Evolutionary conservation across 176 grass and related monocot genomes (phyloP), one percentile per base, ranked within the genome.

Genomic region (Eleusine coracana): DNA sequence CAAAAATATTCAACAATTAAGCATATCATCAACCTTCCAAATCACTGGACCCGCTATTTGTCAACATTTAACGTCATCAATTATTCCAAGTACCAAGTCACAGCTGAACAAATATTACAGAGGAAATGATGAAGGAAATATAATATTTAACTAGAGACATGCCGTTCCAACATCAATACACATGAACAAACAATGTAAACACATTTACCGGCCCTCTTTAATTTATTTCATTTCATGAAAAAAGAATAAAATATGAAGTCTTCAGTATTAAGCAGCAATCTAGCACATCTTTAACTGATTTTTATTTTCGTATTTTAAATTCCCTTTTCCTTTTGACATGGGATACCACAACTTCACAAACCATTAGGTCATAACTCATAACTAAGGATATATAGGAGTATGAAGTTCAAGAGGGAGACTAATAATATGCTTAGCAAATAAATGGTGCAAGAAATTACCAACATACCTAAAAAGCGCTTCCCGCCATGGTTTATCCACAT

Each of bases 401-500:
- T 50, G 66, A 6, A 68, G 18, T 17, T 58, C 51, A 63, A 4
- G 39, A 68, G 36, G 78, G 25, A 78, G 8, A 78, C 6, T 52
- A 60, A 1, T 73, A 61, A 52, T 66, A 76, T 16, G n/a, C 64
- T 70, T 66, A 74, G 44, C 66, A 83, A 54, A 34, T 16, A 84
- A 83, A 80, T n/a, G n/a, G 37, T 71, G 72, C 25, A 84, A 58
- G 27, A 76, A 50, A 78, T 42, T 72, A 77, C 45, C 15, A 75
- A n/a, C 70, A 85, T 61, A 93, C 96, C 92, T 93, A 85, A 98
- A 96, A 70, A 98, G 89, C 13, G 96, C 89, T 10, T 98, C 85
- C 74, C 93, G 86, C 96, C 96, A 98, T 59, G 96, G 91, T 83
- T 90, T 98, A 84, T 98, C 93, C 75, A 98, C 87, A 84, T 95